Percentiles rank a stretch among this genome's conserved stretches.
These are phyloP conservation scores for Clathrospora elynae DNA, from an alignment of 2,329 filamentous ascomycete genomes.

Conservation along the genomic window DNA sequence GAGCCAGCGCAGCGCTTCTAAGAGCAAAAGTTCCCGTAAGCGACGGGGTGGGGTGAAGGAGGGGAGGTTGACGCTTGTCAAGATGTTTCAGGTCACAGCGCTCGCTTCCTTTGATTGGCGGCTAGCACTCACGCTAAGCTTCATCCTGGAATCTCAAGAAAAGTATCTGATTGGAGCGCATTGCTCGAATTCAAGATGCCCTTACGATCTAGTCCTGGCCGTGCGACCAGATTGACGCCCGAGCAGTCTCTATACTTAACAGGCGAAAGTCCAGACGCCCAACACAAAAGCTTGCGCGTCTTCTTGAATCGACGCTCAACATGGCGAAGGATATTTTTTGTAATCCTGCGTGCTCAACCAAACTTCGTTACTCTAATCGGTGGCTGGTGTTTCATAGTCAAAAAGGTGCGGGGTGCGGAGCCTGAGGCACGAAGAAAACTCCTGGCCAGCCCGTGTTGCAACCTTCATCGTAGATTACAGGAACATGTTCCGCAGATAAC, in stretches of 20 bases:
- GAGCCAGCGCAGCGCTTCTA: constrained; percentile 38
- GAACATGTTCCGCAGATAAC: constrained; percentile 13
- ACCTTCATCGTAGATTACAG: constrained; percentile 17
- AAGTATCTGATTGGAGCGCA: constrained; percentile 35
- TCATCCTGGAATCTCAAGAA: constrained; percentile 5
- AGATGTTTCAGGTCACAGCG: constrained; percentile 30
- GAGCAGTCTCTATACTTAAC: constrained; percentile 31
- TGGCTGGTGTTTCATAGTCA: constrained; percentile 13
- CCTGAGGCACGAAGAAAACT: constrained; percentile 6
- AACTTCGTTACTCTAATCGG: not conserved
- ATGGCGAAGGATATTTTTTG: constrained; percentile 1
- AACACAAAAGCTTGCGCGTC: constrained; percentile 10
- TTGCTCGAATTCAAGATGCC: constrained; percentile 16
- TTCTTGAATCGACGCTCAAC: constrained; percentile 5
- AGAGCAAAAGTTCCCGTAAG: constrained; percentile 20
- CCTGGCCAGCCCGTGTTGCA: constrained; percentile 11
- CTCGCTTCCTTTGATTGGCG: constrained; percentile 27
- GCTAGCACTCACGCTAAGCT: constrained; percentile 13
- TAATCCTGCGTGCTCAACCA: constrained; percentile 2
- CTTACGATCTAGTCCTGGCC: constrained; percentile 2
- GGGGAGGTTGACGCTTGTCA: constrained; percentile 23
- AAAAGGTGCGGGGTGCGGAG: constrained; percentile 9
- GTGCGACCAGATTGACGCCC: constrained; percentile 34
- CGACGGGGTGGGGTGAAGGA: constrained; percentile 25
- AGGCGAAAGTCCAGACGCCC: constrained; percentile 16